Evolutionary conservation across 306 rosid species (phyloP).

Genomic region (Cicer arietinum): DNA sequence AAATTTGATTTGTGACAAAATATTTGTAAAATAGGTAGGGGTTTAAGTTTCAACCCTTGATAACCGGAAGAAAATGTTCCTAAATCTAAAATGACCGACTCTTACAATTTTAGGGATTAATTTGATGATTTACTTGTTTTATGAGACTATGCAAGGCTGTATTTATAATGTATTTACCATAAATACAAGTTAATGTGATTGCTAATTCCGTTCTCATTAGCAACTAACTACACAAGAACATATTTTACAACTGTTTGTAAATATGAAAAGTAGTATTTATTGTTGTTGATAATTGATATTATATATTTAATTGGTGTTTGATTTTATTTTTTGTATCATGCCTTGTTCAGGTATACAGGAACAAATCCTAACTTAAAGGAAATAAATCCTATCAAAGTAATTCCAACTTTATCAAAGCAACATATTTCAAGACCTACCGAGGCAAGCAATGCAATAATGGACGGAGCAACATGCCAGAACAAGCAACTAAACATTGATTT

Average conservation of each 20-base stretch:
- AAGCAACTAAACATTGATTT: slow-evolving; percentile 19
- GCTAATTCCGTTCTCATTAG: too few relatives aligned
- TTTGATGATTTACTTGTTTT: too few relatives aligned
- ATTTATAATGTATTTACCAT: too few relatives aligned
- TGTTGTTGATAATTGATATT: background rate
- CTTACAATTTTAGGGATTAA: too few relatives aligned
- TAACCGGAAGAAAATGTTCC: too few relatives aligned
- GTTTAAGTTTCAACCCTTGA: too few relatives aligned
- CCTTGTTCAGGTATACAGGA: slow-evolving; percentile 55
- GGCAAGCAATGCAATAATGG: slow-evolving; percentile 39
- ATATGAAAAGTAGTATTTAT: background rate
- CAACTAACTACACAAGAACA: too few relatives aligned
- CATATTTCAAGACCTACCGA: slow-evolving; percentile 45
- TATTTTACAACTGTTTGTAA: background rate
- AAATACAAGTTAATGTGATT: too few relatives aligned
- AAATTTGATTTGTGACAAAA: too few relatives aligned
- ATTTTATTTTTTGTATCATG: slow-evolving; percentile 11
- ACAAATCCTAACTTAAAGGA: slow-evolving; percentile 61
- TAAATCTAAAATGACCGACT: too few relatives aligned
- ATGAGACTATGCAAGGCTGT: too few relatives aligned
- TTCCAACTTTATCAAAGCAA: slow-evolving; percentile 66
- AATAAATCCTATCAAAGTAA: slow-evolving; percentile 62
- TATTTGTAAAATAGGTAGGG: too few relatives aligned
- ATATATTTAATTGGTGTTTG: background rate
- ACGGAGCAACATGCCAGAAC: slow-evolving; percentile 34